phyloP scores from a whole-genome alignment of 306 rosid genomes.

The Myrica gale region DNA sequence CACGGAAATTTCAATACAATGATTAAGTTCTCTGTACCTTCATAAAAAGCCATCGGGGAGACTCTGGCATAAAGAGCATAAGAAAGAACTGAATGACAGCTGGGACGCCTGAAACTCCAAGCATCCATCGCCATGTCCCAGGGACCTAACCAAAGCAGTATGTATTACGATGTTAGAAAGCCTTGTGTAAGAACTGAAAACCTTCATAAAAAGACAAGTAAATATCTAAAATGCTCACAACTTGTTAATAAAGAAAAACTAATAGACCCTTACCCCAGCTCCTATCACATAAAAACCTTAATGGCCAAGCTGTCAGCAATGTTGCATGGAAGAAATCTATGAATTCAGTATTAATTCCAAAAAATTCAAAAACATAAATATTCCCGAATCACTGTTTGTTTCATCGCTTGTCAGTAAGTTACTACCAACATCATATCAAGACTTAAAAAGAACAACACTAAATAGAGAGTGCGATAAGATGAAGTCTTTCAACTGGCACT shows the following conservation, averaged over 20 bases:
- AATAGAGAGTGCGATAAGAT: background rate
- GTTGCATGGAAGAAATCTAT: background rate
- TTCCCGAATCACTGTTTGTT: background rate
- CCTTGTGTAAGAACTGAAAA: background rate
- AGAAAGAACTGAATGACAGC: slow-evolving; percentile 73
- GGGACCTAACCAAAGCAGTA: slow-evolving; percentile 51
- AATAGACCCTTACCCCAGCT: slow-evolving; percentile 1
- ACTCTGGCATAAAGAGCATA: slow-evolving; percentile 82
- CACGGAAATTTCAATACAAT: background rate
- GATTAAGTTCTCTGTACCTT: slow-evolving; percentile 39
- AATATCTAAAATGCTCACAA: background rate
- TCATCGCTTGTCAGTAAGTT: background rate
- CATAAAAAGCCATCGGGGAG: slow-evolving; percentile 91
- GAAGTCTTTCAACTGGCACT: background rate
- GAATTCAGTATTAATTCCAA: background rate
- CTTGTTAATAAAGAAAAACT: background rate
- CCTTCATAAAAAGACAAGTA: background rate
- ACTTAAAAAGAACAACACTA: background rate
- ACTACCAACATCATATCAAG: background rate
- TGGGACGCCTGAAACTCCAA: slow-evolving; percentile 80
- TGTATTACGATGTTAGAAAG: slow-evolving; percentile 16
- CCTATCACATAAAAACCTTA: background rate
- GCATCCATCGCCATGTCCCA: slow-evolving; percentile 98
- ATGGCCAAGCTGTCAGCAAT: background rate
- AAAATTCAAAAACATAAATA: background rate